Conservation (phyloP, 2,329 filamentous ascomycete species). For the Rutstroemia sp. region DNA sequence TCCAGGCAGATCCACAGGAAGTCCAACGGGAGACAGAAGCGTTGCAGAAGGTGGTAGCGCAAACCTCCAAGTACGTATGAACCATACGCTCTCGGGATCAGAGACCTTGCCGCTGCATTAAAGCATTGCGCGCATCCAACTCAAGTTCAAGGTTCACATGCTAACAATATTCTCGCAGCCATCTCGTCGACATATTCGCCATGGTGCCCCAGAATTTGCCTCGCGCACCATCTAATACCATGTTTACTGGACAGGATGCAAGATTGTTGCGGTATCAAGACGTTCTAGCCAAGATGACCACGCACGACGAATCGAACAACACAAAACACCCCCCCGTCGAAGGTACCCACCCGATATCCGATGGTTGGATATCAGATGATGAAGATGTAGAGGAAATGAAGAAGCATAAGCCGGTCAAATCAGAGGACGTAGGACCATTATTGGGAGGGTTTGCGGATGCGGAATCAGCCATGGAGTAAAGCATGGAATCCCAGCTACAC, state of each 20-base stretch:
- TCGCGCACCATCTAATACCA: constrained; percentile 27
- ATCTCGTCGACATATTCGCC: constrained; percentile 62
- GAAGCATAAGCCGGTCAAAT: constrained; percentile 25
- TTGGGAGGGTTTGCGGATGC: constrained; percentile 30
- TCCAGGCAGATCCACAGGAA: constrained; percentile 53
- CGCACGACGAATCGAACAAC: constrained; percentile 37
- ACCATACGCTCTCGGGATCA: constrained; percentile 9
- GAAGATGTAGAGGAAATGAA: constrained; percentile 27
- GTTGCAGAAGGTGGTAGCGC: constrained; percentile 54
- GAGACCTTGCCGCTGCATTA: not conserved
- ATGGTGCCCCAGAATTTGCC: constrained; percentile 46
- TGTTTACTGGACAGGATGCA: constrained; percentile 47
- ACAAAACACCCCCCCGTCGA: constrained; percentile 25
- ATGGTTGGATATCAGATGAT: constrained; percentile 39
- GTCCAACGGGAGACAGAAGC: constrained; percentile 58
- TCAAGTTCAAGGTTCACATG: not conserved
- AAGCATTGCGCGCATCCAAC: not conserved
- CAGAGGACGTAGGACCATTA: constrained; percentile 28
- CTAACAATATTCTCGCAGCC: constrained; percentile 35
- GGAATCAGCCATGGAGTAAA: constrained; percentile 25
- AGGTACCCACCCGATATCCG: constrained; percentile 20
- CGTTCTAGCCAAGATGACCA: constrained; percentile 51
- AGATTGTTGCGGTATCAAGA: constrained; percentile 52
- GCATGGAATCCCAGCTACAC: constrained; percentile 17
- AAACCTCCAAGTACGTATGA: constrained; percentile 50